phyloP scores from a whole-genome alignment of 2,329 filamentous ascomycete species.

The Helotiales sp. region DNA sequence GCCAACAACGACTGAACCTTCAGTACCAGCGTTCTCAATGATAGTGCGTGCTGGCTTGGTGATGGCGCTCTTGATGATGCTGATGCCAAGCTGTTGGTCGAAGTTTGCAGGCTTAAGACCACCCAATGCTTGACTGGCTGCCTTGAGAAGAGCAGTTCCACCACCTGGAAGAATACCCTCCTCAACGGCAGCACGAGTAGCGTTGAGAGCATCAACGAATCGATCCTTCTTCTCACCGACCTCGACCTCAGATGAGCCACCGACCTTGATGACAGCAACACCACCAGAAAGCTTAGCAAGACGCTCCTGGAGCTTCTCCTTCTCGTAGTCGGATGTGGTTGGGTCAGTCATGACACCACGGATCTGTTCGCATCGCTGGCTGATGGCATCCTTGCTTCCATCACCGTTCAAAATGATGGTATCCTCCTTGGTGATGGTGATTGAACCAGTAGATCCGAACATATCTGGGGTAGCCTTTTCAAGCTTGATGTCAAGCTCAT shows the following conservation, averaged over 20 bases:
- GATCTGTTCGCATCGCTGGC: slow-evolving; percentile 98
- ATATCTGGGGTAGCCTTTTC: slow-evolving; percentile 96
- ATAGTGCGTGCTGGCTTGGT: slow-evolving; percentile 92
- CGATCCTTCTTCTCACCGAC: slow-evolving; percentile 99
- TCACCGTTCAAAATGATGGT: slow-evolving; percentile 98
- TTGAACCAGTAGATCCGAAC: slow-evolving; percentile 95
- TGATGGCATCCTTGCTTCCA: slow-evolving; percentile 88
- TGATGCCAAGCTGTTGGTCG: slow-evolving; percentile 97
- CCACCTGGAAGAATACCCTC: slow-evolving; percentile 98
- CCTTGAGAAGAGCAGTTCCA: slow-evolving; percentile 97
- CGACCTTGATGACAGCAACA: slow-evolving; percentile 99
- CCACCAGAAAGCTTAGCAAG: slow-evolving; percentile 98
- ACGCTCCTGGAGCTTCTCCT: slow-evolving; percentile 99
- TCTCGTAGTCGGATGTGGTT: slow-evolving; percentile 97
- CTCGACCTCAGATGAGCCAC: slow-evolving; percentile 96
- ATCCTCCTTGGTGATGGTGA: slow-evolving; percentile 99
- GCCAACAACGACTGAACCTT: slow-evolving; percentile 94
- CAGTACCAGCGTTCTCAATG: slow-evolving; percentile 94
- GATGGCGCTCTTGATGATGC: slow-evolving; percentile 97
- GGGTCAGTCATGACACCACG: slow-evolving; percentile 94
- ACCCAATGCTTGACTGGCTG: slow-evolving; percentile 82
- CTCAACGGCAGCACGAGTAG: slow-evolving; percentile 96
- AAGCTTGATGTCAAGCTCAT: slow-evolving; percentile 98
- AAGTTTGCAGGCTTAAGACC: slow-evolving; percentile 91
- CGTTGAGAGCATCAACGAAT: slow-evolving; percentile 97